A percentile compares a stretch with the other conserved stretches of the same genome.
phyloP scores from a whole-genome alignment of 345 rosid genomes.

The Moringa oleifera region DNA sequence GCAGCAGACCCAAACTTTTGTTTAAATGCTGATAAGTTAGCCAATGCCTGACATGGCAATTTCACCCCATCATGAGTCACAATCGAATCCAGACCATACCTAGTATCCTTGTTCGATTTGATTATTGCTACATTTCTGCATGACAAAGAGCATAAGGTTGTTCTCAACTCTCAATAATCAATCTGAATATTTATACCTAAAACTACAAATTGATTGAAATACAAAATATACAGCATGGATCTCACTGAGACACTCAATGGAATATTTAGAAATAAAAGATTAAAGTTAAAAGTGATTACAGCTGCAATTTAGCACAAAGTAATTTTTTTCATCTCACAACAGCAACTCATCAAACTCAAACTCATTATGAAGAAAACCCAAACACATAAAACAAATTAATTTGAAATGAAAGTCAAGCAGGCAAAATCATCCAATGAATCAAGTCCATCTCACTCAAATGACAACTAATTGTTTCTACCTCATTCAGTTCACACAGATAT shows the following conservation, averaged over 20 bases:
- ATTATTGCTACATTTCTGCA: constrained; percentile 69
- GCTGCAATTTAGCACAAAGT: too few relatives aligned
- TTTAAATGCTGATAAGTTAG: constrained; percentile 51
- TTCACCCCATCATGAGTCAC: constrained; percentile 83
- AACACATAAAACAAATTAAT: too few relatives aligned
- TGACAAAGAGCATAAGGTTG: background rate
- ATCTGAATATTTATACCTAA: background rate
- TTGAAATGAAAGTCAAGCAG: background rate
- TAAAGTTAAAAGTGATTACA: too few relatives aligned
- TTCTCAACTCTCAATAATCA: background rate
- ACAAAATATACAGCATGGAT: background rate
- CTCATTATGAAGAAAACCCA: background rate
- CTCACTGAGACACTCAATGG: background rate
- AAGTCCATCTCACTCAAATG: background rate
- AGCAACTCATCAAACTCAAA: background rate
- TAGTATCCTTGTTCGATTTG: constrained; percentile 71
- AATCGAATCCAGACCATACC: constrained; percentile 66
- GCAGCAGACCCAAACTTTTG: constrained; percentile 51
- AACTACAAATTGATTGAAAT: background rate
- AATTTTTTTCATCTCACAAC: background rate
- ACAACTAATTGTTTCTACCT: background rate
- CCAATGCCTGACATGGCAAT: constrained; percentile 64
- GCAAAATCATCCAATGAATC: background rate
- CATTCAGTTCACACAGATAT: too few relatives aligned
- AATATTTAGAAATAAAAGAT: background rate